Percentiles rank a stretch among this genome's conserved stretches.
Evolutionary conservation across 2,329 filamentous ascomycete genomes (phyloP).

Genomic region (Fusarium sp.): DNA sequence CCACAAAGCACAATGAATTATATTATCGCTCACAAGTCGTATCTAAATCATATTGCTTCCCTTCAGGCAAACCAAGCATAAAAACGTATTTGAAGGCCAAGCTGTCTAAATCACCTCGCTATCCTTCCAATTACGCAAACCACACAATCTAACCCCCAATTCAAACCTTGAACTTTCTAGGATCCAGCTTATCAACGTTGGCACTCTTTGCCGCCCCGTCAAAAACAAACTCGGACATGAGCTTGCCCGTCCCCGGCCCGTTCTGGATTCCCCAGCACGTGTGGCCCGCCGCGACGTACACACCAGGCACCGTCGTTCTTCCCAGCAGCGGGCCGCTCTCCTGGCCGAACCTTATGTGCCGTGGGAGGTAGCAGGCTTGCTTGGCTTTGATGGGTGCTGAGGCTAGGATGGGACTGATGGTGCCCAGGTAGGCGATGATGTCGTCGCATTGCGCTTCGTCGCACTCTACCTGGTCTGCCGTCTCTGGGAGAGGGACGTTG

Average conservation of each 20-base stretch:
- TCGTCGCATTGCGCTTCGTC: conserved; percentile 85
- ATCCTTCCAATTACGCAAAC: not conserved
- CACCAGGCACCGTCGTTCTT: conserved; percentile 74
- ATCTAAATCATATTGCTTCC: not conserved
- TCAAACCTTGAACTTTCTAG: conserved; percentile 69
- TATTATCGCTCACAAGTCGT: not conserved
- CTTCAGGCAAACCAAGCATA: not conserved
- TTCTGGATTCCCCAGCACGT: conserved; percentile 99
- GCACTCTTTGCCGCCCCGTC: conserved; percentile 77
- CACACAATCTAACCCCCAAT: not conserved
- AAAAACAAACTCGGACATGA: conserved; percentile 83
- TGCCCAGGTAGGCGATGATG: conserved; percentile 80
- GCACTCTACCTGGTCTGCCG: conserved; percentile 78
- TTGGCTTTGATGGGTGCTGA: conserved; percentile 75
- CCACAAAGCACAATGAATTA: not conserved
- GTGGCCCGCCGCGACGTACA: conserved; percentile 89
- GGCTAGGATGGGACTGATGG: conserved; percentile 73
- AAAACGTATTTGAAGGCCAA: not conserved
- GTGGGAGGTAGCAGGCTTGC: conserved; percentile 95
- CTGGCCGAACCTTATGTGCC: conserved; percentile 71
- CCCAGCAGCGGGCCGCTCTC: conserved; percentile 81
- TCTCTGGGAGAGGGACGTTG: conserved; percentile 77
- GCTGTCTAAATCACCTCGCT: not conserved
- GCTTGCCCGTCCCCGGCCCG: conserved; percentile 84
- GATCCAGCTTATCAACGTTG: conserved; percentile 73